Evolutionary conservation across 257 asterid genomes (phyloP), one percentile per base, ranked within the genome.

Genomic region (Ajuga chamaepitys): DNA sequence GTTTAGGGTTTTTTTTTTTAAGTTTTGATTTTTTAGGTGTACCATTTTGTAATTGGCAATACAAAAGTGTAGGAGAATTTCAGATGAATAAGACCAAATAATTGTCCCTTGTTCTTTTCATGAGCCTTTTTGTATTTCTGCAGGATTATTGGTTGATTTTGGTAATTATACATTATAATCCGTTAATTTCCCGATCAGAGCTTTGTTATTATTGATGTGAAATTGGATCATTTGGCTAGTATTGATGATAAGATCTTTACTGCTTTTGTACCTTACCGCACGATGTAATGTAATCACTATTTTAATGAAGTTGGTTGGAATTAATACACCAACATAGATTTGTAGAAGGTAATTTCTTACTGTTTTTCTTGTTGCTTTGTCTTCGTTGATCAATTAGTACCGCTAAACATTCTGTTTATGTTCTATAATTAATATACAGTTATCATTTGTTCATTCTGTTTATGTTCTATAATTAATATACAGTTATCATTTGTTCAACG

Each of bases 1-100:
- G 38, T 28, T 22, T 70, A 52, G 72, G 66, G 70, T 56, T 42
- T 26, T 1, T 48, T 42, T 14, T 44, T 62, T 48, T 37, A 30
- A 44, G 56, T 57, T 13, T 58, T 2, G 54, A 9, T 9, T 67
- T 45, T n/a, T 22, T 59, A 59, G 64, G 16, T 22, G 40, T 64
- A 30, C 12, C 46, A 46, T 35, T 7, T 64, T 59, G 82, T 75
- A 81, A 70, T 67, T 75, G 78, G 60, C 40, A 2, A 65, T 46
- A 70, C 62, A 61, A 18, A 61, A 41, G 57, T 71, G 66, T 66
- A 61, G 75, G 60, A 37, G 47, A 52, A 62, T 35, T 46, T 57
- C 34, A 57, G 58, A 69, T 42, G 65, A 75, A 75, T 75, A 73
- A 75, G 71, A 53, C 6, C 62, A 37, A 32, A 25, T 7, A 18